phyloP scores from a whole-genome alignment of 176 grass and related monocot genomes.

The Rhynchospora breviuscula region DNA sequence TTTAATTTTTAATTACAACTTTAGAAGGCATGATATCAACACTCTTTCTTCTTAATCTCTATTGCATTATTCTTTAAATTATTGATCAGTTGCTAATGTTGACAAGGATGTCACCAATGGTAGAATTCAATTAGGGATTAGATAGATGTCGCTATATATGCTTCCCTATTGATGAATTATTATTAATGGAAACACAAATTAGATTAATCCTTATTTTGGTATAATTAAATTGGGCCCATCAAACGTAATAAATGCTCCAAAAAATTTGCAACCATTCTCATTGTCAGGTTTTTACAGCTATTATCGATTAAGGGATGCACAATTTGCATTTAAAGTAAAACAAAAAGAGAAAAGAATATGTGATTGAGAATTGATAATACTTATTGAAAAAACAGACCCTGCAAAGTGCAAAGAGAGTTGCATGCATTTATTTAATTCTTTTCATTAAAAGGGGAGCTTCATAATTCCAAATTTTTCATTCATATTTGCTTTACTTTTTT shows the following conservation, averaged over 20 bases:
- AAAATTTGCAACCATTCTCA: not conserved
- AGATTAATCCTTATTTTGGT: not conserved
- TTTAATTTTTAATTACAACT: not conserved
- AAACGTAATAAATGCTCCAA: not conserved
- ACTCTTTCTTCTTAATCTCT: not conserved
- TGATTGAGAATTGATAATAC: too few relatives aligned
- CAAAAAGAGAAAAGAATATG: too few relatives aligned
- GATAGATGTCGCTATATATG: not conserved
- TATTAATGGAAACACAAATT: not conserved
- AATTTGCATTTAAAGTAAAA: too few relatives aligned
- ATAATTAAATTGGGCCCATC: not conserved
- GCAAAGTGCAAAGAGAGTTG: not conserved
- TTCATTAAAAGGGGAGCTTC: not conserved
- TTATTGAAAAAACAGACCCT: not conserved
- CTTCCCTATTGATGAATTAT: not conserved
- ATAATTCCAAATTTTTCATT: not conserved
- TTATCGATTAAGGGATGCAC: not conserved
- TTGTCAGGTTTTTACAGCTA: not conserved
- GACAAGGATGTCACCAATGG: not conserved
- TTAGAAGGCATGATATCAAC: not conserved
- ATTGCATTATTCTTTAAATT: not conserved
- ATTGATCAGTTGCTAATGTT: not conserved
- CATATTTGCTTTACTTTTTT: conserved; percentile 15
- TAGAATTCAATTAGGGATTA: not conserved
- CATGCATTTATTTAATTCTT: not conserved